Base-by-base conservation (phyloP, 2,329 filamentous ascomycete species). In the Curvularia eragrostidis region DNA sequence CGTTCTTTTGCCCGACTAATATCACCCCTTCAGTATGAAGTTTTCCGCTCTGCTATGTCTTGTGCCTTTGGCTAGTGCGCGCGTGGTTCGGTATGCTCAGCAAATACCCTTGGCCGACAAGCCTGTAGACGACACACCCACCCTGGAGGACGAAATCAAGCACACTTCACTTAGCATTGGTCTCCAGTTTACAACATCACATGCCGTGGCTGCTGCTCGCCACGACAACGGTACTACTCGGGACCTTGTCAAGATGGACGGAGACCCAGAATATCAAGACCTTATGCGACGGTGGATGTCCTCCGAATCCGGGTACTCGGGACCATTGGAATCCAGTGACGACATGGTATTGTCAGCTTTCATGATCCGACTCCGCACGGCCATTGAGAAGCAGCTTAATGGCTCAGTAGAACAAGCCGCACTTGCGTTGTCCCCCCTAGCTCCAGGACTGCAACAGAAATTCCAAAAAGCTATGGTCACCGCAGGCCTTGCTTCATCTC, bases 181-280 rank as follows among this genome's bases (percentile, higher is more conserved):
- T 10, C 54, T 73, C 15, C 70, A 73, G 48, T 72, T 73, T 23
- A 69, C 70, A 12, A 68, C 63, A 2, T 69, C 66, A 36, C 66
- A 71, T 52, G 69, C 69, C 21, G 57, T 62, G 36, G 68, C 67
- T 28, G 64, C 69, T 21, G 63, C 65, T 8, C 57, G 63, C n/a
- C 69, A 69, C 49, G 42, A 58, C 19, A 67, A 70, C 50, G 70
- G 69, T 5, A 70, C 63, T 7, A 64, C 55, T 9, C 58, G 55
- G 15, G 63, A 70, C 47, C n/a, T 73, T 36, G 54, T 61, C n/a
- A 64, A 47, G 38, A 65, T 73, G 21, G 38, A 61, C 42, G 70
- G 59, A 52, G 64, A 66, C 48, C 61, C 61, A 18, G 58, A 64
- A 18, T 73, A 71, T 52, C 64, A 66, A 24, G 62, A 64, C 9